Evolutionary conservation across 306 rosid species (phyloP), one percentile per base, ranked within the genome.

Genomic region (Acacia acuminata): DNA sequence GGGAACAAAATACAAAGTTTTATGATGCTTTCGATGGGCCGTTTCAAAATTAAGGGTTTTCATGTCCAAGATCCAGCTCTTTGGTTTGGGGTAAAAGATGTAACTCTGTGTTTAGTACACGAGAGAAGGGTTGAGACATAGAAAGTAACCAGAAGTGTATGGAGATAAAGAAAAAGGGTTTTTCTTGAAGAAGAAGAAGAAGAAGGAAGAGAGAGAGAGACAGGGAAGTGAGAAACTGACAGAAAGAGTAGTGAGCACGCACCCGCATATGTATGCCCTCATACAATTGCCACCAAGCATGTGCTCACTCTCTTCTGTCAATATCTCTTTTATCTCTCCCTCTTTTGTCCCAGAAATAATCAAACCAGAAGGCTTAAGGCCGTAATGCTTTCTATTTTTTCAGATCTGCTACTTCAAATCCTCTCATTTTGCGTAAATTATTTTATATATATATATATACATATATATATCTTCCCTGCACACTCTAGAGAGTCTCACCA

Each of bases 241-340:
- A 87, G 89, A 83, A 48, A 78, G 89, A 89, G 77, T n/a, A 85
- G 88, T 78, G 87, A 89, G 92, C 92, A 85, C 92, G 60, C 90
- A 89, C 83, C 80, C 75, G 61, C 81, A 60, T 78, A 58, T 43
- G 83, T 85, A 85, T 83, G 81, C 34, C 50, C 17, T 85, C 85
- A 83, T 88, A 89, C 90, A 75, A 82, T 77, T 86, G 85, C 24
- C 77, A 65, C 78, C 83, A 77, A 77, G 90, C 81, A 78, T 87
- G 92, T 88, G 93, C 95, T 89, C 90, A 85, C 93, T 89, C 94
- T 91, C 94, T 89, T 88, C 94, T 89, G 93, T 91, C 94, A 91
- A 81, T 66, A 7, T 66, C 71, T 27, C 27, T 27, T 27, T 27
- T 27, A 27, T 27, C 27, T 32, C 25, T 32, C 11, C 17, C 45